A percentile compares a stretch with the other conserved stretches of the same genome.
phyloP scores from a whole-genome alignment of 805 yeast genomes.

The Yamadazyma takamatsuzukensis region DNA sequence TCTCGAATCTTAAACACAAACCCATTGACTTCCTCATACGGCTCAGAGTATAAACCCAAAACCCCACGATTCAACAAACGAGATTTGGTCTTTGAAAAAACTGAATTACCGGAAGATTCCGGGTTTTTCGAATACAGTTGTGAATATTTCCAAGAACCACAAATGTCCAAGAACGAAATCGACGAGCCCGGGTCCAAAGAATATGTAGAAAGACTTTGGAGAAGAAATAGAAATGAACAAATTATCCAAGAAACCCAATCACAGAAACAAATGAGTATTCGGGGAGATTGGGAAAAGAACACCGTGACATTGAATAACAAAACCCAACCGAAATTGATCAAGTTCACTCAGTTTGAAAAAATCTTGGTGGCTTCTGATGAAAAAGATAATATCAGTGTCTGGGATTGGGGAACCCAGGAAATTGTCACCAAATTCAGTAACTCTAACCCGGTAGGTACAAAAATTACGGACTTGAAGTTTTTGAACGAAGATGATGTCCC shows the following conservation, averaged over 20 bases:
- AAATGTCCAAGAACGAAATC: constrained; percentile 75
- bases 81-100: constrained; percentile 15
- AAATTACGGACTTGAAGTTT: constrained; percentile 80
- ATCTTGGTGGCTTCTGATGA: constrained; percentile 78
- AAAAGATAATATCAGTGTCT: constrained; percentile 75
- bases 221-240: constrained; percentile 82
- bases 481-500: constrained; percentile 92
- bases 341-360: constrained; percentile 88
- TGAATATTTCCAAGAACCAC: constrained; percentile 96
- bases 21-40: constrained; percentile 34
- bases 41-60: constrained; percentile 48
- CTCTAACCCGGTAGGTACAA: constrained; percentile 83
- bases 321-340: constrained; percentile 74
- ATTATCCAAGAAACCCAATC: constrained; percentile 87
- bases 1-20: constrained; percentile 35
- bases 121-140: constrained; percentile 71
- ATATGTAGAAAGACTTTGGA: constrained; percentile 79
- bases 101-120: constrained; percentile 51
- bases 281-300: constrained; percentile 80
- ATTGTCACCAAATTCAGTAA: constrained; percentile 69
- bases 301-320: constrained; percentile 59
- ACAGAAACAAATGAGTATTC: constrained; percentile 76
- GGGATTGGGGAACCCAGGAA: constrained; percentile 77
- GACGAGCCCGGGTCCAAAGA: constrained; percentile 93
- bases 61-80: constrained; percentile 51